phyloP scores from a whole-genome alignment of 441 rosid genomes.

The Populus hybrid region DNA sequence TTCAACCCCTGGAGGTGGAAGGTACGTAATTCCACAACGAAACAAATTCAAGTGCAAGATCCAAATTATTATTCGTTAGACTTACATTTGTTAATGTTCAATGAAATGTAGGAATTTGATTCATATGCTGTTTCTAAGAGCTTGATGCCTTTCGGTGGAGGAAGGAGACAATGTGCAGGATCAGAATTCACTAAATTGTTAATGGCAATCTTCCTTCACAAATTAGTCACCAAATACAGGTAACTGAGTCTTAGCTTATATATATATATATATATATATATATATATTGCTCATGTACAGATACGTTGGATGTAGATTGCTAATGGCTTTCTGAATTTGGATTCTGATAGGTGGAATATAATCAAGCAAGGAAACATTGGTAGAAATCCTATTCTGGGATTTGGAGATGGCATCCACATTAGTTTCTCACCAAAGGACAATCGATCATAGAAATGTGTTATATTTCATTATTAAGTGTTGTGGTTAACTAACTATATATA shows the following conservation, averaged over 20 bases:
- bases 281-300: no score
- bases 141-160: constrained; percentile 37
- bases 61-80: background rate
- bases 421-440: background rate
- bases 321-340: no score
- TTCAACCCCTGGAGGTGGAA: constrained; percentile 42
- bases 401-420: constrained; percentile 8
- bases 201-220: constrained; percentile 32
- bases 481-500: background rate
- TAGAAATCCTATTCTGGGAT: background rate
- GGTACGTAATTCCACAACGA: background rate
- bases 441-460: background rate
- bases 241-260: background rate
- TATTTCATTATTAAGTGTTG: background rate
- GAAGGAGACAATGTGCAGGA: constrained; percentile 33
- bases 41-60: background rate
- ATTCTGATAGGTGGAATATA: no score
- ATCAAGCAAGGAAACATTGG: background rate
- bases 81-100: background rate
- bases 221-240: constrained; percentile 33
- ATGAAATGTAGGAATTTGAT: constrained; percentile 4
- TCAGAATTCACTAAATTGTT: constrained; percentile 26
- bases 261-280: background rate
- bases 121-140: constrained; percentile 13
- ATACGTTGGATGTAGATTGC: no score